A percentile compares a stretch with the other conserved stretches of the same genome.
These are phyloP conservation scores for Pyrenochaeta sp. DNA, from an alignment of 2,329 filamentous ascomycete genomes.

Conservation along the genomic window DNA sequence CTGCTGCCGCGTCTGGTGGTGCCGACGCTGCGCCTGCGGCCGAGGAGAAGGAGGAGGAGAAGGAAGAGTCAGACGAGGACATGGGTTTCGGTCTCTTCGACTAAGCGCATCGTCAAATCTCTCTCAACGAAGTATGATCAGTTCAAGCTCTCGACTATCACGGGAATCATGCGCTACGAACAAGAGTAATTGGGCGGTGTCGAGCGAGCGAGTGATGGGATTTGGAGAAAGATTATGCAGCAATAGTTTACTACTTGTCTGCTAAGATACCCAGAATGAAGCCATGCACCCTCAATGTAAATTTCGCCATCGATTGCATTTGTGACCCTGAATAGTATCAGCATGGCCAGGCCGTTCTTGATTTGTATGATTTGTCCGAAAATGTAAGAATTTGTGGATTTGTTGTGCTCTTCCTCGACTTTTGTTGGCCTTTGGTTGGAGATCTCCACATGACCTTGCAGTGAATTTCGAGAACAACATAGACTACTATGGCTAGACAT, in stretches of 20 bases:
- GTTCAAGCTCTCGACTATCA: constrained; percentile 37
- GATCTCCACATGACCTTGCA: too few relatives aligned
- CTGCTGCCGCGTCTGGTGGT: constrained; percentile 72
- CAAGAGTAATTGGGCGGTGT: constrained; percentile 45
- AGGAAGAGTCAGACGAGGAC: constrained; percentile 77
- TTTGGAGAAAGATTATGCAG: constrained; percentile 27
- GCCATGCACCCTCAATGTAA: constrained; percentile 42
- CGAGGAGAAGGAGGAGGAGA: constrained; percentile 76
- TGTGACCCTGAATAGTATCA: too few relatives aligned
- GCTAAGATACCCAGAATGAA: constrained; percentile 47
- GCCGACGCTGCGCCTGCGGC: constrained; percentile 58
- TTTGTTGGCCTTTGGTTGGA: too few relatives aligned
- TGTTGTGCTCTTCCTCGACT: too few relatives aligned
- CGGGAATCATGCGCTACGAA: constrained; percentile 44
- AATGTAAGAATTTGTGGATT: too few relatives aligned
- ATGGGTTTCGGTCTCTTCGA: constrained; percentile 81
- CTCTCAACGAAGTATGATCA: constrained; percentile 39
- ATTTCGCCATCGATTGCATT: background rate
- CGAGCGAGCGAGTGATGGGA: constrained; percentile 44
- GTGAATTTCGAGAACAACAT: too few relatives aligned
- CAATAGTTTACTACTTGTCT: constrained; percentile 26
- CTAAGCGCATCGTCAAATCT: constrained; percentile 51
- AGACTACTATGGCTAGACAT: too few relatives aligned
- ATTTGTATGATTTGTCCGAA: too few relatives aligned
- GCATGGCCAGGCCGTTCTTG: too few relatives aligned